Conservation (phyloP, 352 stramenopile species). For the Globisporangium rhizosaccharum region DNA sequence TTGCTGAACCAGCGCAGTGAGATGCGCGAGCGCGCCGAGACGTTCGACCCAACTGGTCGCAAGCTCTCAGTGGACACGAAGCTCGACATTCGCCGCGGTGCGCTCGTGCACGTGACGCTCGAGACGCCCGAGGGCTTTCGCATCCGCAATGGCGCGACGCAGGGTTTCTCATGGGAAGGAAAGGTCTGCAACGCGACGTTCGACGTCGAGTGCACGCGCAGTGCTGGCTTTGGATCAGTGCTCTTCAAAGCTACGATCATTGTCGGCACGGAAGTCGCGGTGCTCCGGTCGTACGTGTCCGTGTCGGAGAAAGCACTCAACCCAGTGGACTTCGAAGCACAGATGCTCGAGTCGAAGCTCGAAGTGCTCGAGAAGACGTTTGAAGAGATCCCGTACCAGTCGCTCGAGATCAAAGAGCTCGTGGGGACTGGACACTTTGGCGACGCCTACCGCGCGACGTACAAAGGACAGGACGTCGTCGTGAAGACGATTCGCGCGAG, state of each 20-base stretch:
- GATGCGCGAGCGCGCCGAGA: constrained; percentile 52
- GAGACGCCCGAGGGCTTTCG: constrained; percentile 56
- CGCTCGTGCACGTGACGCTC: constrained; percentile 70
- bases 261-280: constrained; percentile 59
- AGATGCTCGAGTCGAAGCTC: constrained; percentile 54
- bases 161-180: constrained; percentile 68
- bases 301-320: constrained; percentile 37
- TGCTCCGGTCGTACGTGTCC: constrained; percentile 67
- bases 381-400: constrained; percentile 61
- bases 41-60: constrained; percentile 24
- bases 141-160: constrained; percentile 51
- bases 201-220: constrained; percentile 55
- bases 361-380: constrained; percentile 77
- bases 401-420: constrained; percentile 67
- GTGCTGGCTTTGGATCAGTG: constrained; percentile 45
- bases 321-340: constrained; percentile 34
- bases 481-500: constrained; percentile 78
- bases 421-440: constrained; percentile 77
- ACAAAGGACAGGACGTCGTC: constrained; percentile 66
- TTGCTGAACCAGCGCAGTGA: constrained; percentile 60
- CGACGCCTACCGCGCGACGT: constrained; percentile 59
- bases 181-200: constrained; percentile 57
- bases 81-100: constrained; percentile 61
- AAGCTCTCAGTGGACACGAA: constrained; percentile 62
- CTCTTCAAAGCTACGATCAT: constrained; percentile 72